Conservation (phyloP, 768 basidiomycete species). For the Daedalea quercina region DNA sequence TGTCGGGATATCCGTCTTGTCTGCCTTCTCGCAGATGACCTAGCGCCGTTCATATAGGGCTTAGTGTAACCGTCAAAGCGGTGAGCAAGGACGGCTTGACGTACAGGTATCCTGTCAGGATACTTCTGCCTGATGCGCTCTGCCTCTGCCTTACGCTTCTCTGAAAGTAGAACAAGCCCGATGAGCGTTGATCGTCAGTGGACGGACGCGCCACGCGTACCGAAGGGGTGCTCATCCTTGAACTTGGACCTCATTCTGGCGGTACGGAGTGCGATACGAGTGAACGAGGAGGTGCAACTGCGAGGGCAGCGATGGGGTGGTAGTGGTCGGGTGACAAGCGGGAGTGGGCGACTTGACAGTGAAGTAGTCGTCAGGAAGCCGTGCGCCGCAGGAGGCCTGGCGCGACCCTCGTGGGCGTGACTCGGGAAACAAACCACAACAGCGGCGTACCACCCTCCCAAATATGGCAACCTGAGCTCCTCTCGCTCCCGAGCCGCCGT, state of each 20-base stretch:
- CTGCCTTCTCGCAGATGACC: slow-evolving; percentile 99
- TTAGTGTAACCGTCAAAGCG: neutral
- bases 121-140: slow-evolving; percentile 99
- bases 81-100: slow-evolving; percentile 31
- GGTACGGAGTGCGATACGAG: neutral
- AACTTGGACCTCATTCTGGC: slow-evolving; percentile 84
- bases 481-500: neutral
- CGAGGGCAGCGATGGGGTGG: neutral
- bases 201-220: slow-evolving; percentile 41
- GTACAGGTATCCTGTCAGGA: slow-evolving; percentile 93
- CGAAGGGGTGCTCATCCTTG: slow-evolving; percentile 99
- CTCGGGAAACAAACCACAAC: slow-evolving; percentile 20
- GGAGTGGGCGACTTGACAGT: slow-evolving; percentile 13
- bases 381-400: slow-evolving; percentile 14
- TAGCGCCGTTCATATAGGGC: slow-evolving; percentile 24
- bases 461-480: slow-evolving; percentile 6
- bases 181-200: slow-evolving; percentile 28
- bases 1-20: slow-evolving; percentile 95
- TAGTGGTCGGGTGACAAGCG: slow-evolving; percentile 8
- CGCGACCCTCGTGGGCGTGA: slow-evolving; percentile 15
- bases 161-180: slow-evolving; percentile 33
- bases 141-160: slow-evolving; percentile 99
- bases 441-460: slow-evolving; percentile 13
- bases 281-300: neutral
- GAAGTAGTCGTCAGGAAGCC: slow-evolving; percentile 18